Evolutionary conservation across 2,329 filamentous ascomycete species (phyloP), one percentile per base, ranked within the genome.

Genomic region (Clarireedia paspali): DNA sequence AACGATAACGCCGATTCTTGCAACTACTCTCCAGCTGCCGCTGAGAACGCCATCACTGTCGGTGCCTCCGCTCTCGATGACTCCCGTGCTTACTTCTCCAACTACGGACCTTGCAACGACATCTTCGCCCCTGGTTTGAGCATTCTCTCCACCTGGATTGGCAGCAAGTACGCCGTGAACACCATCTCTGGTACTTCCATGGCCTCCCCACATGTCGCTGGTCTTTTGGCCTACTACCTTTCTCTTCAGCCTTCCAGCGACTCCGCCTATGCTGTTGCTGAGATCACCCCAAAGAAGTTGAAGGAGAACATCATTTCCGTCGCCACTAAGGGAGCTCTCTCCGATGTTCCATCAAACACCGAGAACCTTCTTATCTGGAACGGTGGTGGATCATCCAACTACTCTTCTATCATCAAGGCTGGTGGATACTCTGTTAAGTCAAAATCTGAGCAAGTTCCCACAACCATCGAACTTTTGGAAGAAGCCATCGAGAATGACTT

Each of bases 151-250:
- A 97, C 94, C 73, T 99, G 94, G 94, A 96, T 95, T 68, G 94
- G 95, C 72, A 92, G 87, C 83, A 88, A 94, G 75, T 86, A 92
- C 69, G 92, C 94, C 69, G 84, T 90, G 78, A 99, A 99, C 85
- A 96, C 90, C 77, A 99, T 99, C 78, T 97, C 92, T 44, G 94
- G 94, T 73, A 99, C 94, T 64, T 99, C 94, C 55, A 99, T 99
- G 94, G 94, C 94, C 61, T 97, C 94, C 61, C 94, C 94, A 66
- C 94, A 99, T 75, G 88, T 99, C 71, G 87, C 86, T 71, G 94
- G 94, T 82, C 90, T 99, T 62, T 80, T 97, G 68, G 94, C 94
- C 77, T 99, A 99, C 82, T 89, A 95, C 76, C 85, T 99, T 59
- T 99, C 94, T 63, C 90, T 99, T 56, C 91, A 97, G 77, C 94